Conservation (phyloP, 176 grass and related monocot species). For the Pontederia crassipes region DNA sequence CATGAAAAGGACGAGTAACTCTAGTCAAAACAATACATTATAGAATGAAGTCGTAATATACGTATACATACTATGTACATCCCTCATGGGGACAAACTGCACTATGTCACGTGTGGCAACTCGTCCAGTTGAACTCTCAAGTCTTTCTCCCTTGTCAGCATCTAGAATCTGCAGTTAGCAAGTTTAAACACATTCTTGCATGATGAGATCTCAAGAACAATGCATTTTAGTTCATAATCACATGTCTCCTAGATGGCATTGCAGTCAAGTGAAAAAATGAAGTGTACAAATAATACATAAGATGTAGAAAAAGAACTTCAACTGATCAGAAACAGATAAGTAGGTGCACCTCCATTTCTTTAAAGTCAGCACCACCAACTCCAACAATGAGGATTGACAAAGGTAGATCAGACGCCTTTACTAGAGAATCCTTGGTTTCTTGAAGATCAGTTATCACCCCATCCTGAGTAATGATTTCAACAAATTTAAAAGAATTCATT, state of each 20-base stretch:
- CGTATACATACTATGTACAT: slow-evolving; percentile 54
- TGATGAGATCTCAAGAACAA: neutral
- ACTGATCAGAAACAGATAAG: slow-evolving; percentile 9
- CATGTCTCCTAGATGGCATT: too few species aligned
- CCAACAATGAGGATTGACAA: slow-evolving; percentile 84
- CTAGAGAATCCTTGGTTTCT: slow-evolving; percentile 85
- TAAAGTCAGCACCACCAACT: slow-evolving; percentile 94
- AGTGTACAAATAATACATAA: neutral
- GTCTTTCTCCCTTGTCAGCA: slow-evolving; percentile 86
- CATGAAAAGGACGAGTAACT: too few species aligned
- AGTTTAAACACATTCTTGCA: slow-evolving; percentile 7
- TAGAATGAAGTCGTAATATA: neutral
- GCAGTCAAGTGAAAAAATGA: too few species aligned
- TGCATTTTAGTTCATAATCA: too few species aligned
- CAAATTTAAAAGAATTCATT: slow-evolving; percentile 14
- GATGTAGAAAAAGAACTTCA: neutral
- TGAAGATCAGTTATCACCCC: slow-evolving; percentile 97
- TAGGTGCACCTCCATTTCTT: slow-evolving; percentile 88
- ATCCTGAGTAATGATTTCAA: slow-evolving; percentile 57
- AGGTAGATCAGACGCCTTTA: slow-evolving; percentile 93
- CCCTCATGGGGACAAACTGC: slow-evolving; percentile 83
- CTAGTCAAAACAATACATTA: too few species aligned
- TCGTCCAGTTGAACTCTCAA: slow-evolving; percentile 72
- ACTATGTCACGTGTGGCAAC: slow-evolving; percentile 88
- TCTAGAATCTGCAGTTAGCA: slow-evolving; percentile 63